phyloP scores from a whole-genome alignment of 768 basidiomycete species.

The Gelatoporia subvermispora region DNA sequence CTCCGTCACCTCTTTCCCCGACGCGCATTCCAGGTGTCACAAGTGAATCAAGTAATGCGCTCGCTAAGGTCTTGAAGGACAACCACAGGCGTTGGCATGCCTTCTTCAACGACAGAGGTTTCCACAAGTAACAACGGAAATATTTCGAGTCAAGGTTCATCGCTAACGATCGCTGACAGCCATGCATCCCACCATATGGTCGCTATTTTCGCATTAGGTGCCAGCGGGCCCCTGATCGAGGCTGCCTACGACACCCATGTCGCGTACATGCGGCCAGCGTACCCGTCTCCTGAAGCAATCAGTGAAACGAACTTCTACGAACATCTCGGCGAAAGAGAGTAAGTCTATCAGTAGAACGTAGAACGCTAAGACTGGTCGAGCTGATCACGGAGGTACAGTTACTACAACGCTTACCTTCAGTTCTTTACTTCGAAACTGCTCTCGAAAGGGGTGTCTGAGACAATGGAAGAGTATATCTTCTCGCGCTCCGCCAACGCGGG shows the following conservation, averaged over 20 bases:
- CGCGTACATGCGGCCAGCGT: constrained; percentile 32
- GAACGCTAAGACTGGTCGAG: neutral
- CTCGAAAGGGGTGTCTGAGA: constrained; percentile 36
- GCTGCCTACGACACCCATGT: constrained; percentile 40
- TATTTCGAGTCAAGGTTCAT: neutral
- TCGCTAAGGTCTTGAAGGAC: constrained; percentile 36
- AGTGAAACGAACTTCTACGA: constrained; percentile 43
- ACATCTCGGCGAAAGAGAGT: constrained; percentile 57
- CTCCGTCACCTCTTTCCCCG: constrained; percentile 6
- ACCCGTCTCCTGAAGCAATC: constrained; percentile 41
- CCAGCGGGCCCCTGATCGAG: constrained; percentile 33
- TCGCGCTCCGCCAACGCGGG: constrained; percentile 27
- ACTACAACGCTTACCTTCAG: constrained; percentile 51
- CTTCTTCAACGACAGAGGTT: constrained; percentile 40
- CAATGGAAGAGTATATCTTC: constrained; percentile 63
- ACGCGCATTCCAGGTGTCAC: constrained; percentile 19
- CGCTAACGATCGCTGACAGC: neutral
- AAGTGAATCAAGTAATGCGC: constrained; percentile 24
- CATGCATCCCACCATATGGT: constrained; percentile 5
- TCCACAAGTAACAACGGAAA: constrained; percentile 43
- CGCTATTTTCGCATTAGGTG: constrained; percentile 54
- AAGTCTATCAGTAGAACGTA: constrained; percentile 8
- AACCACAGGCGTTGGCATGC: constrained; percentile 45
- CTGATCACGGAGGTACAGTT: constrained; percentile 32
- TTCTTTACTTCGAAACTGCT: constrained; percentile 45